phyloP scores from a whole-genome alignment of 2,329 filamentous ascomycete species.

The Arthrobotrys pseudoclavata region DNA sequence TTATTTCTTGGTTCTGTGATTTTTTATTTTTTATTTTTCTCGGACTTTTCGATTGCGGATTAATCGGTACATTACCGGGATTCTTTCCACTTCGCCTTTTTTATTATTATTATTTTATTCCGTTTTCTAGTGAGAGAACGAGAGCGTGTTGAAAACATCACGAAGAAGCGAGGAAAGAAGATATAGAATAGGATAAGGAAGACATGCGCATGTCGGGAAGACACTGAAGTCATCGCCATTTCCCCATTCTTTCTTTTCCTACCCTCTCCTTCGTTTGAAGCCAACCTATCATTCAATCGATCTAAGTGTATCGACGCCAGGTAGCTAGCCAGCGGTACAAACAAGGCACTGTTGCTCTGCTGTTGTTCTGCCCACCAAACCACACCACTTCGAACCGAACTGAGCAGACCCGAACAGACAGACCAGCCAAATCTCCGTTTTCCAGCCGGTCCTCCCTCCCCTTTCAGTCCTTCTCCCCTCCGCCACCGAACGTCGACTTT shows the following conservation, averaged over 20 bases:
- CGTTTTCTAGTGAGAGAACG: background rate
- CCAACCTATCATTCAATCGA: background rate
- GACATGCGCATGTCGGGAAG: slow-evolving; percentile 42
- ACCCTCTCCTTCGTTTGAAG: slow-evolving; percentile 17
- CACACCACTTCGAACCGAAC: background rate
- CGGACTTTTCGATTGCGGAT: background rate
- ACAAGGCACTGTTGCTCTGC: background rate
- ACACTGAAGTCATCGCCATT: slow-evolving; percentile 26
- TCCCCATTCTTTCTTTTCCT: slow-evolving; percentile 23
- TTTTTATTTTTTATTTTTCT: background rate
- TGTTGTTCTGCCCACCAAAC: background rate
- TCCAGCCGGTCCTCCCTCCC: slow-evolving; percentile 56
- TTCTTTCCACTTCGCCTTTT: background rate
- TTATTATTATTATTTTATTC: background rate
- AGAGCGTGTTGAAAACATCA: slow-evolving; percentile 16
- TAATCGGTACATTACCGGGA: slow-evolving; percentile 10
- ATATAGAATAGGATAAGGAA: slow-evolving; percentile 7
- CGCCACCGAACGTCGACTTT: slow-evolving; percentile 53
- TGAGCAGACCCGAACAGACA: background rate
- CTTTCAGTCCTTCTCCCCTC: slow-evolving; percentile 60
- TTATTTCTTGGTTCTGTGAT: no score
- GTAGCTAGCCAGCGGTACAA: background rate
- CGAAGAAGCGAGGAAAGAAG: slow-evolving; percentile 5
- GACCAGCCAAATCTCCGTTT: slow-evolving; percentile 33
- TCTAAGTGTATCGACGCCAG: background rate